Evolutionary conservation across 2,329 filamentous ascomycete genomes (phyloP), one percentile per base, ranked within the genome.

Genomic region (Cladobotryum protrusum): DNA sequence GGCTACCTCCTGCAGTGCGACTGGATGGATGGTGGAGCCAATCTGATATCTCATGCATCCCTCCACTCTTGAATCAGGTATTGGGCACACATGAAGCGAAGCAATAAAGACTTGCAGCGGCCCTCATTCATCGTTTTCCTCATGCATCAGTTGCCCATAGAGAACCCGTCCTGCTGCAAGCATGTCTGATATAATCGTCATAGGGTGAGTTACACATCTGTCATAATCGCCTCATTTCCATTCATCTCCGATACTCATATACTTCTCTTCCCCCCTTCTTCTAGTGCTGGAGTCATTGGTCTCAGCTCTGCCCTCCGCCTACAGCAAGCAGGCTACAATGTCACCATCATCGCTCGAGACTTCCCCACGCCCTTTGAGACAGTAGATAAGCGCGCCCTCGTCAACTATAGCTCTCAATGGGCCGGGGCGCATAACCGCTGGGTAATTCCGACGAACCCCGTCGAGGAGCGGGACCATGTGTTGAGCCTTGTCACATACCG

Each of bases 371-470:
- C 73, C 9, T 74, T 68, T 43, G 74, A 76, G 59, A 69, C 71
- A 12, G 64, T 72, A 33, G 68, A 74, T 50, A 58, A 67, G 5
- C 53, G 52, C 13, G 53, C 63, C 1, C 63, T 69, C 49, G 72
- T 77, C 59, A 71, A 78, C 63, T 78, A 70, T 59, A 70, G 74
- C n/a, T 77, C 75, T 18, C 71, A 72, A 5, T 77, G 74, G 74
- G 74, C 66, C 45, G 75, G 75, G 17, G 74, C 75, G 2, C 73
- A 78, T 57, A 76, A 75, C 61, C 69, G 73, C 44, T 73, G 68
- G 60, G 66, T 75, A 8, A 67, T 67, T 1, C 35, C 59, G 58
- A 8, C 63, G 8, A 54, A 60, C 5, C 59, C 63, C 33, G 59
- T 60, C 5, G 63, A 66, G 36, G 61, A 60, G 46, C 63, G 69